These are phyloP conservation scores for Thielaviopsis ethacetica DNA, from an alignment of 2,329 filamentous ascomycete species.

Conservation along the genomic window DNA sequence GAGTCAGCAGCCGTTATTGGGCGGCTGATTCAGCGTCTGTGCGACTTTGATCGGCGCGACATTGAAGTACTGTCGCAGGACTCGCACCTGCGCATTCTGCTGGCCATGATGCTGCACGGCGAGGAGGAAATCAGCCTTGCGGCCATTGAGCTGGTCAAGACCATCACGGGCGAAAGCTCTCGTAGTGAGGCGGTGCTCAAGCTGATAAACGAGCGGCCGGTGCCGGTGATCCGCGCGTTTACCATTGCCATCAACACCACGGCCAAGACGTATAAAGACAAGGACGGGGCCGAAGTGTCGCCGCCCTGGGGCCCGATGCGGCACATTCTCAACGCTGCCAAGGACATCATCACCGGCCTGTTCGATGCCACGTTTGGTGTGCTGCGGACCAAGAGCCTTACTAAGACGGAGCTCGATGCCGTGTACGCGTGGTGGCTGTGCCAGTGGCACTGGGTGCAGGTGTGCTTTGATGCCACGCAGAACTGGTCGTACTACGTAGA, in stretches of 20 bases:
- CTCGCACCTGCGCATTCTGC: constrained; percentile 51
- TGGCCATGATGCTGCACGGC: constrained; percentile 67
- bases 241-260: constrained; percentile 26
- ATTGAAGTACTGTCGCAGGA: constrained; percentile 54
- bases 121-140: constrained; percentile 65
- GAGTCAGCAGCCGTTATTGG: constrained; percentile 44
- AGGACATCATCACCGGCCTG: constrained; percentile 39
- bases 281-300: constrained; percentile 6
- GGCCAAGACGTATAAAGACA: constrained; percentile 7
- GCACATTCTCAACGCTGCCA: constrained; percentile 38
- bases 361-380: constrained; percentile 40
- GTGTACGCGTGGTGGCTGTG: constrained; percentile 68
- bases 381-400: constrained; percentile 37
- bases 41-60: constrained; percentile 55
- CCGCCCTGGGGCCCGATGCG: constrained; percentile 40
- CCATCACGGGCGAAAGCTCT: constrained; percentile 50
- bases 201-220: constrained; percentile 27
- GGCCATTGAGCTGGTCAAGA: constrained; percentile 68
- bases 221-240: constrained; percentile 21
- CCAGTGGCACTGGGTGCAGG: constrained; percentile 66
- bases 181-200: constrained; percentile 33
- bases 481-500: constrained; percentile 64
- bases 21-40: constrained; percentile 60
- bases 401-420: constrained; percentile 43
- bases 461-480: constrained; percentile 71